Base-by-base conservation (phyloP, 768 basidiomycete genomes). In the Amanita rimosa region DNA sequence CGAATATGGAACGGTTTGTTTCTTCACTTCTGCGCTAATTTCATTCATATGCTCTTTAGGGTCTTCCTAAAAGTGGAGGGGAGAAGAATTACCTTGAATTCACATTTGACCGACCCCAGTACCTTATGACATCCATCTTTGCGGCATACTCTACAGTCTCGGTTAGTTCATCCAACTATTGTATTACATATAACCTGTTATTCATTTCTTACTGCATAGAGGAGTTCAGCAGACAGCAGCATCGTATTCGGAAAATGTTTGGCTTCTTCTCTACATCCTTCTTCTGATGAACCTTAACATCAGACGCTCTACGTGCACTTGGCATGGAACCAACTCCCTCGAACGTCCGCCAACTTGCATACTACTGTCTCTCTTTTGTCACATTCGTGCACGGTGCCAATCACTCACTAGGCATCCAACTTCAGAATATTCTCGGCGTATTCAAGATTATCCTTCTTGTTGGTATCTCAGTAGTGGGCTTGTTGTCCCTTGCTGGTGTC, bases 51-150 rank as follows among this genome's bases (percentile, higher is more conserved):
- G 8, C 8, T 33, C 9, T 39, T 21, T 14, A 85, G 80, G 82
- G 77, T 16, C 67, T 87, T 2, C 85, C 85, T 1, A 68, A 76
- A 2, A 85, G 72, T 48, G 85, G 85, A 1, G 85, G 81, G 2
- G 84, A 86, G 66, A 86, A 85, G 65, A 83, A 79, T 45, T 87
- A 86, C 55, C 62, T 87, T 33, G 82, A 85, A 52, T 84, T 71
- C 58, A 73, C 85, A n/a, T 86, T 75, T 61, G 67, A 74, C 40
- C 68, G 68, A 3, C 85, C 84, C 5, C 72, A 67, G 43, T 83
- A 79, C 55, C 60, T 87, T 57, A 68, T 66, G 11, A 79, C 81
- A 3, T 85, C 80, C 54, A 56, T 70, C 6, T 85, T 73, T 53
- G 70, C 77, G 2, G 62, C 72, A 14, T 85, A 83, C 56, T 69